A percentile compares a stretch with the other conserved stretches of the same genome.
These are phyloP conservation scores for Pythium monospermum DNA, from an alignment of 352 stramenopile species.

Conservation along the genomic window DNA sequence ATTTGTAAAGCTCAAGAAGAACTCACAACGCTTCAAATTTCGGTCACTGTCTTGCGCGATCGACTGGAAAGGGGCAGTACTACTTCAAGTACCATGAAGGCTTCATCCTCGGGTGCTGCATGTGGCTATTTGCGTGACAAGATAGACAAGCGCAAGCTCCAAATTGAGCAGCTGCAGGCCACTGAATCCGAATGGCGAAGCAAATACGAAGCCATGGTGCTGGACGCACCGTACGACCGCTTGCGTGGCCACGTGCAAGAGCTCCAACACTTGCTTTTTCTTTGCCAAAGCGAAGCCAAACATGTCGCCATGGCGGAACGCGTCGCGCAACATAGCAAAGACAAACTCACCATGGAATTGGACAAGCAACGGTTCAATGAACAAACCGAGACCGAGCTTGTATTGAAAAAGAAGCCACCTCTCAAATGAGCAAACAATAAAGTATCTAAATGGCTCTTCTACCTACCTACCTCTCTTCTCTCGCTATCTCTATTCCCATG, in stretches of 20 bases:
- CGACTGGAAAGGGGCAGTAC: constrained; percentile 1
- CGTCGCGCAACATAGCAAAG: constrained; percentile 25
- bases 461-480: no score
- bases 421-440: no score
- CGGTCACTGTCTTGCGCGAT: constrained; percentile 35
- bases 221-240: constrained; percentile 37
- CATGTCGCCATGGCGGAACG: constrained; percentile 40
- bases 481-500: no score
- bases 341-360: constrained; percentile 30
- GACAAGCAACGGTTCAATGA: constrained; percentile 39
- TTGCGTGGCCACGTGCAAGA: constrained; percentile 54
- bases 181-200: constrained; percentile 23
- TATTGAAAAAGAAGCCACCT: constrained; percentile 39
- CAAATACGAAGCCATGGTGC: constrained; percentile 39
- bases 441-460: no score
- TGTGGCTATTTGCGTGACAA: constrained; percentile 48
- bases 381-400: constrained; percentile 58
- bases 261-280: constrained; percentile 62
- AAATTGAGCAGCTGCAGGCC: constrained; percentile 33
- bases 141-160: constrained; percentile 35
- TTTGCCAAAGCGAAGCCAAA: constrained; percentile 49
- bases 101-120: constrained; percentile 20
- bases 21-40: constrained; percentile 53
- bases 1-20: constrained; percentile 53
- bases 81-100: neutral